Percentiles rank a stretch among this genome's conserved stretches.
phyloP scores from a whole-genome alignment of 176 grass and related monocot genomes.

The Neostapfia colusana region DNA sequence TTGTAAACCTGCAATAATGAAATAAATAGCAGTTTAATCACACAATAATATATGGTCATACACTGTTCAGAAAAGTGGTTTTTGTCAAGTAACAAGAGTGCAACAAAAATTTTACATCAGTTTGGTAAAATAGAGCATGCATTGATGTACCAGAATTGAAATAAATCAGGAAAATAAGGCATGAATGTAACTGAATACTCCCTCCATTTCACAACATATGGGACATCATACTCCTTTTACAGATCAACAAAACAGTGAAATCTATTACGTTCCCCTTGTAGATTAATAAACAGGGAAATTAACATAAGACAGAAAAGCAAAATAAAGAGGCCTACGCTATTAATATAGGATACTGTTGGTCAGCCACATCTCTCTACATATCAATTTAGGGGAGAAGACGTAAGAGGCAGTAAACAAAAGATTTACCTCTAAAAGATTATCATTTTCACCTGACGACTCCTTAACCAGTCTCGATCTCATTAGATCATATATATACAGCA shows the following conservation, averaged over 20 bases:
- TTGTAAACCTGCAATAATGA: constrained; percentile 62
- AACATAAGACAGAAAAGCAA: not conserved
- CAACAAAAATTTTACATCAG: constrained; percentile 10
- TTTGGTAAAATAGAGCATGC: not conserved
- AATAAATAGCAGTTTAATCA: constrained; percentile 11
- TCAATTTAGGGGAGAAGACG: constrained; percentile 3
- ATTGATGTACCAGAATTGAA: not conserved
- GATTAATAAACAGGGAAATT: constrained; percentile 17
- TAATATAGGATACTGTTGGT: not conserved
- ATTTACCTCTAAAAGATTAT: constrained; percentile 81
- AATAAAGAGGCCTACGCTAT: not conserved
- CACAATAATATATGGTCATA: not conserved
- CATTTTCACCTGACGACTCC: constrained; percentile 55
- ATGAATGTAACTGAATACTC: not conserved
- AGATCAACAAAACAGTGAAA: constrained; percentile 1
- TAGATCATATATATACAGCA: constrained; percentile 87
- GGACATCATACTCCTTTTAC: not conserved
- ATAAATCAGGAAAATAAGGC: not conserved
- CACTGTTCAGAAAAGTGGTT: not conserved
- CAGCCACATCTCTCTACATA: not conserved
- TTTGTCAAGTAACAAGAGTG: constrained; percentile 21
- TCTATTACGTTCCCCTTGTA: not conserved
- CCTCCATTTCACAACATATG: constrained; percentile 8
- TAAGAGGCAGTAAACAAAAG: constrained; percentile 1
- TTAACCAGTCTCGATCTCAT: constrained; percentile 72